Conservation (phyloP, 768 basidiomycete species). For the Leccinum sublutescens region DNA sequence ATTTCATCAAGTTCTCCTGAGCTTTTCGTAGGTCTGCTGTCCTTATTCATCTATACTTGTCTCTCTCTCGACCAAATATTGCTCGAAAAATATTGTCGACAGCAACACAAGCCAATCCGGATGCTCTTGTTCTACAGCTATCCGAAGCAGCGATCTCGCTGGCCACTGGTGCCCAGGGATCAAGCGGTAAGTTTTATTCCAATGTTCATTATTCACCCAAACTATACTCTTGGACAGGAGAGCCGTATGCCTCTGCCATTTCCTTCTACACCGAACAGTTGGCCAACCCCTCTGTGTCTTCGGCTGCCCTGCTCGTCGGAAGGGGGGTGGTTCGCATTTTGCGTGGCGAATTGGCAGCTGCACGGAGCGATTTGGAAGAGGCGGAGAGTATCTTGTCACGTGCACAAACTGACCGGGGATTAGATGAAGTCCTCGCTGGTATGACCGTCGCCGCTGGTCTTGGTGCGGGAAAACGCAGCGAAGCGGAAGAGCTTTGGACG, state of each 20-base stretch:
- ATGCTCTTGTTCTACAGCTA: conserved; percentile 84
- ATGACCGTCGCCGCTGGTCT: conserved; percentile 63
- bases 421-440: conserved; percentile 64
- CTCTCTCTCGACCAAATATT: conserved; percentile 84
- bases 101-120: conserved; percentile 84
- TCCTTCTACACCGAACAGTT: conserved; percentile 83
- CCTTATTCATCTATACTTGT: conserved; percentile 83
- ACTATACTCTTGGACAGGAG: conserved; percentile 17
- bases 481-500: conserved; percentile 70
- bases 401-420: conserved; percentile 40
- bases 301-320: conserved; percentile 72
- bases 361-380: conserved; percentile 81
- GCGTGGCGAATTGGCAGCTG: conserved; percentile 68
- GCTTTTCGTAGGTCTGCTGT: conserved; percentile 62
- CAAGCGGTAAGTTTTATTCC: conserved; percentile 39
- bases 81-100: conserved; percentile 84
- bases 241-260: conserved; percentile 39
- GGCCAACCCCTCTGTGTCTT: conserved; percentile 74
- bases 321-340: conserved; percentile 79
- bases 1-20: background rate
- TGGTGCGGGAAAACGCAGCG: conserved; percentile 51
- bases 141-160: conserved; percentile 84
- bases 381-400: conserved; percentile 48
- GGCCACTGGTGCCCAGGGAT: conserved; percentile 70
- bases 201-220: background rate